Evolutionary conservation across 2,329 filamentous ascomycete species (phyloP).

Genomic region (Pestalotiopsis sp.): DNA sequence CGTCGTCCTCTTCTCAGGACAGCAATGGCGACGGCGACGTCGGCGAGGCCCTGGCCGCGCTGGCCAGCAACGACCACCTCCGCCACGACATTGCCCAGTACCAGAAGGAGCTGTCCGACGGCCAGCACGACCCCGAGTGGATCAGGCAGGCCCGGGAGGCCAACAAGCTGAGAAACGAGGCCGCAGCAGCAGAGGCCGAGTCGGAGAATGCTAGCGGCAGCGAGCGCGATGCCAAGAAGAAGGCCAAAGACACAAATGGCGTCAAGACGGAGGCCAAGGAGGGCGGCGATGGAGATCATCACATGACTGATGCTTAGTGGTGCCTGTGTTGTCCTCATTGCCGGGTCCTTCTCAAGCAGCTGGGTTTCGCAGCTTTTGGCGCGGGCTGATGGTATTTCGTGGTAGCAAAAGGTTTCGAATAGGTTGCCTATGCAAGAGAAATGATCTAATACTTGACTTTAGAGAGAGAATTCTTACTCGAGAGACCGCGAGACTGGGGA

Average conservation of each 20-base stretch:
- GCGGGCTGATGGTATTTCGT: no score
- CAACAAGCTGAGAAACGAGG: background rate
- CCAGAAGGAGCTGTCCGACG: conserved; percentile 1
- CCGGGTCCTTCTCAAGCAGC: background rate
- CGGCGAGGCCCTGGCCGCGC: background rate
- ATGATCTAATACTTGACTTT: no score
- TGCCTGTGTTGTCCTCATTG: background rate
- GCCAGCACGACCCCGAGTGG: conserved; percentile 7
- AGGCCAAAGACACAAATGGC: background rate
- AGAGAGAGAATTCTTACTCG: no score
- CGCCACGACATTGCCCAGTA: conserved; percentile 10
- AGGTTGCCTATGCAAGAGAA: no score
- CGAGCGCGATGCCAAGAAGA: background rate
- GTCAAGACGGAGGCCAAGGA: background rate
- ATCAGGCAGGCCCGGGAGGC: conserved; percentile 4
- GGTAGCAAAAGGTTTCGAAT: no score
- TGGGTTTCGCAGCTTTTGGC: no score
- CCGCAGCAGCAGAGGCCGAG: background rate
- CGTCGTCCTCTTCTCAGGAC: no score
- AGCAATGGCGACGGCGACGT: background rate
- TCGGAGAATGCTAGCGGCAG: background rate
- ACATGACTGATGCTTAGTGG: background rate
- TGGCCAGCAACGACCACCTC: conserved; percentile 6
- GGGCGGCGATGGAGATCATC: background rate
- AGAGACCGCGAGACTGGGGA: no score